A percentile compares a stretch with the other conserved stretches of the same genome.
These are phyloP conservation scores for Echria macrotheca DNA, from an alignment of 495 filamentous ascomycete genomes.

Conservation along the genomic window DNA sequence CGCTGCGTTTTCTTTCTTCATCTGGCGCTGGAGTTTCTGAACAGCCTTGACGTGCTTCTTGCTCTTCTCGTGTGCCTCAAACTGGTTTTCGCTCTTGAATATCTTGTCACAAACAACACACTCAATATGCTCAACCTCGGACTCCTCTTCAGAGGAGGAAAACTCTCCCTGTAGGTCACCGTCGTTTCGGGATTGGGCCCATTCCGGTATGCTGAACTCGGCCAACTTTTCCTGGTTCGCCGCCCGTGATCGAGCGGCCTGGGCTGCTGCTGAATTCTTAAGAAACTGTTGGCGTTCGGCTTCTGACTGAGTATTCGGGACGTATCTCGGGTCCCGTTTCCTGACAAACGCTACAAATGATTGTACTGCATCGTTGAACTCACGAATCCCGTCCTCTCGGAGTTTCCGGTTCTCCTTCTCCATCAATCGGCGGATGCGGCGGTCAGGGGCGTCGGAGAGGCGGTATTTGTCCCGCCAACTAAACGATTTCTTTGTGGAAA, in stretches of 20 bases:
- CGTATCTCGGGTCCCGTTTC: constrained; percentile 85
- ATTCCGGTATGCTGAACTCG: constrained; percentile 64
- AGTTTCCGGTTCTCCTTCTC: constrained; percentile 90
- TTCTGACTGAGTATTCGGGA: constrained; percentile 60
- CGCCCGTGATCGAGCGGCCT: constrained; percentile 77
- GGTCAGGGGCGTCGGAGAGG: constrained; percentile 79
- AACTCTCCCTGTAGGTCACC: constrained; percentile 36
- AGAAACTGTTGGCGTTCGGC: constrained; percentile 73
- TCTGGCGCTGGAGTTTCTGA: constrained; percentile 70
- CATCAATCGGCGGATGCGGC: constrained; percentile 74
- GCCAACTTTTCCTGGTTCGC: constrained; percentile 69
- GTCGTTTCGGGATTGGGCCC: constrained; percentile 58
- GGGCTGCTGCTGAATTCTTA: constrained; percentile 71
- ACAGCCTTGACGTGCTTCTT: constrained; percentile 90
- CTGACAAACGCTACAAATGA: constrained; percentile 85
- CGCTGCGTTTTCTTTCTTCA: constrained; percentile 67
- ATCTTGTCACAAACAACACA: constrained; percentile 88
- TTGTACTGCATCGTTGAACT: constrained; percentile 90
- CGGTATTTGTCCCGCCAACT: constrained; percentile 83
- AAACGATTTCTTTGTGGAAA: constrained; percentile 80
- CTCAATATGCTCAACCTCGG: constrained; percentile 62
- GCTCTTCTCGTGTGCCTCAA: constrained; percentile 88
- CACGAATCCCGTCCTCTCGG: constrained; percentile 74
- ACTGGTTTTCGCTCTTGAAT: constrained; percentile 93
- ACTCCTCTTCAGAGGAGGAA: constrained; percentile 49